Base-by-base conservation (phyloP, 495 filamentous ascomycete genomes). In the Penicillium goetzii region DNA sequence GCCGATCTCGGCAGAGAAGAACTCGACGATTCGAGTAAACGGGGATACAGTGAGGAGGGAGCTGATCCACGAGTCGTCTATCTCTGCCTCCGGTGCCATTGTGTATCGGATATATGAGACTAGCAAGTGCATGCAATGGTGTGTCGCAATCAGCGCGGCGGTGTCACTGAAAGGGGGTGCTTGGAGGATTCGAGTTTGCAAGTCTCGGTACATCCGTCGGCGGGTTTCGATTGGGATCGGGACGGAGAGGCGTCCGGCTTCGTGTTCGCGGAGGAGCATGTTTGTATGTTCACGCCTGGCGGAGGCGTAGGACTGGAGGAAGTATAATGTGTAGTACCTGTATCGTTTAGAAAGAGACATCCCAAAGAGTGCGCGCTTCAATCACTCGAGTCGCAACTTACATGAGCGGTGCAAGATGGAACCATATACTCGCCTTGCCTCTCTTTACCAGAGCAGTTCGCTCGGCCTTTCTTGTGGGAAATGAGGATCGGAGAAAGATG, bases 1-100 rank as follows among this genome's bases (percentile, higher is more conserved):
- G 1, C 79, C 79, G 12, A 81, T 80, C 58, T 81, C 79, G 0
- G 79, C 79, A 17, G 79, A 80, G 67, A 81, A 81, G 57, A 73
- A 81, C 52, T 81, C 77, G 51, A 79, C 75, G 8, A 78, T 72
- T 3, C 79, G 77, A 21, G 62, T 55, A 38, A 80, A 80, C 8
- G 78, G 77, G n/a, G 79, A 76, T 12, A 77, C 56, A 1, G 77
- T 79, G 23, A 81, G 73, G 34, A 81, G 65, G 0, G 78, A 80
- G 56, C 73, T 76, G 53, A 81, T 80, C 78, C 78, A 81, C 17
- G 74, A 76, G 56, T 80, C 75, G 52, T 81, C 75, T 8, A 69
- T 62, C 14, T 68, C 67, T 3, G 53, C 70, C 28, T 76, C 78
- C 1, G 75, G 66, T 1, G 69, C 69, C 56, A 79, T 75, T 8